A percentile compares a stretch with the other conserved stretches of the same genome.
Evolutionary conservation across 495 filamentous ascomycete genomes (phyloP).

Genomic region (Penicillium coprophilum): DNA sequence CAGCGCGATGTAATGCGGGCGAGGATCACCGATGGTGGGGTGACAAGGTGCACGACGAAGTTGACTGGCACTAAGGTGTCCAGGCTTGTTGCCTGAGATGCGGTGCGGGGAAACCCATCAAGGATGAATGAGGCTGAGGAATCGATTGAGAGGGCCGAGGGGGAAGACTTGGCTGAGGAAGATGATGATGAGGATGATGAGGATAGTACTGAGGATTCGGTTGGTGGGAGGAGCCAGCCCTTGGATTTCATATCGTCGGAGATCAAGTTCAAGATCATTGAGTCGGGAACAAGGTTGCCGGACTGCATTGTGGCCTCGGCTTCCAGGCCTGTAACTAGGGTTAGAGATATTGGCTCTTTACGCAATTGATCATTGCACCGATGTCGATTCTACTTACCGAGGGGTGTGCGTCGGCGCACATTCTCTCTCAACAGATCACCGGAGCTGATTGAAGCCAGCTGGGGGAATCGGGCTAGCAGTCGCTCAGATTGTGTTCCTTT

Average conservation of each 20-base stretch:
- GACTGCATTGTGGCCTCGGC: slow-evolving; percentile 83
- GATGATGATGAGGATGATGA: slow-evolving; percentile 15
- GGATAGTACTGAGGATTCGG: slow-evolving; percentile 18
- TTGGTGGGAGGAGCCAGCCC: slow-evolving; percentile 65
- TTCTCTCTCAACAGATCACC: slow-evolving; percentile 90
- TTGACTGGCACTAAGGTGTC: slow-evolving; percentile 86
- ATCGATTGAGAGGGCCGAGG: slow-evolving; percentile 53
- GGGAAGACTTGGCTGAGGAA: slow-evolving; percentile 9
- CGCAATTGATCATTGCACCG: background rate
- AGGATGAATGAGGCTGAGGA: slow-evolving; percentile 88
- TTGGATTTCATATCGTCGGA: slow-evolving; percentile 77
- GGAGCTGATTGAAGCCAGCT: slow-evolving; percentile 88
- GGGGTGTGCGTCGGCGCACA: slow-evolving; percentile 80
- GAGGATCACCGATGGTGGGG: slow-evolving; percentile 69
- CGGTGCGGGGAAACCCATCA: slow-evolving; percentile 93
- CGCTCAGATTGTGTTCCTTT: slow-evolving; percentile 95
- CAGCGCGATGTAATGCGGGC: slow-evolving; percentile 86
- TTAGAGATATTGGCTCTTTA: slow-evolving; percentile 1
- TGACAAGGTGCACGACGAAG: slow-evolving; percentile 66
- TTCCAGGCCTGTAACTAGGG: slow-evolving; percentile 65
- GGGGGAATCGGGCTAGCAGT: slow-evolving; percentile 79
- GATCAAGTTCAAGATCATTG: slow-evolving; percentile 88
- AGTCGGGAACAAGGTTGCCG: slow-evolving; percentile 82
- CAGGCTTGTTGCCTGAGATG: slow-evolving; percentile 70
- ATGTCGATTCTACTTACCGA: slow-evolving; percentile 58